Evolutionary conservation across 176 grass and related monocot genomes (phyloP), one percentile per base, ranked within the genome.

Genomic region (Musa troglodytarum): DNA sequence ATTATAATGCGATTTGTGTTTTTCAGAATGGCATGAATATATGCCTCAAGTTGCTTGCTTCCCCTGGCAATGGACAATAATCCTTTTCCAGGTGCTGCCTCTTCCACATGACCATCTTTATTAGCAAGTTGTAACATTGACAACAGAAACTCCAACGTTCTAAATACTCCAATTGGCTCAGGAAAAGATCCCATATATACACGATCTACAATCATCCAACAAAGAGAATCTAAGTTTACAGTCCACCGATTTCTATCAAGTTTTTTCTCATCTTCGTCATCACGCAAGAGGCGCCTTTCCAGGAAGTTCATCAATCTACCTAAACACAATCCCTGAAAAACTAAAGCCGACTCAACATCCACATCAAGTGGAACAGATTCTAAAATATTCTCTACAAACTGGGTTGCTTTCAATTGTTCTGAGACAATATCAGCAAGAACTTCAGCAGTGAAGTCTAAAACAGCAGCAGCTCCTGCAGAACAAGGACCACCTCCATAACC

Each of bases 261-360:
- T 82, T 89, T 97, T 72, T 87, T 93, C 52, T 78, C 87, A 83
- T 98, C 94, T 75, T 98, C 94, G 66, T 98, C 94, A 76, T 98
- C 90, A n/a, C 92, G 88, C 43, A 98, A 81, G 69, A 98, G 90
- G 74, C 82, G 89, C 80, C 94, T 91, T 92, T 98, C 94, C 10
- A 98, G 84, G 80, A 93, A 98, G 76, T 98, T 93, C 84, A 98
- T 86, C 83, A 98, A 80, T 93, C 94, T 87, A 83, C 94, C 88
- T 77, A 98, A 82, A 73, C 94, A 98, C 72, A 98, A 83, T 24
- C 94, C 94, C 83, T 98, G 94, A 80, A 98, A 98, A 81, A 98
- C 82, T 80, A 98, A 81, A 77, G 79, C 72, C 71, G 90, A 98
- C 65, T 98, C 94, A 52, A 92, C 77, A 80, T 93, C 94, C 70